Percentiles rank a stretch among this genome's conserved stretches.
phyloP scores from a whole-genome alignment of 108 stramenopile genomes.

The Chaetoceros tenuissimus region DNA sequence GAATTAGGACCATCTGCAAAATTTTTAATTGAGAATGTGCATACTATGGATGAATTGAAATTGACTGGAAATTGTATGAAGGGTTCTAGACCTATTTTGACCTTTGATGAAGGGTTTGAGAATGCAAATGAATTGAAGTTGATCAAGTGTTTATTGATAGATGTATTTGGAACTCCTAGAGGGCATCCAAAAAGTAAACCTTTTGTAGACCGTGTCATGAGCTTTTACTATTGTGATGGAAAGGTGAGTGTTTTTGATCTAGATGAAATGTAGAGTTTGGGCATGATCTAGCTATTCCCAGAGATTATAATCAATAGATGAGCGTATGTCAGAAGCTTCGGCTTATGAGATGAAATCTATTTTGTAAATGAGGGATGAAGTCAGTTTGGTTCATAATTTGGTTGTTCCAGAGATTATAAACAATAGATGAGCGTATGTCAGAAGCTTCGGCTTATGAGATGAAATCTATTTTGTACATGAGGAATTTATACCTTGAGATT shows the following conservation, averaged over 20 bases:
- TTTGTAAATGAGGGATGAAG: conserved; percentile 89
- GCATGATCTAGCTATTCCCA: too few relatives aligned
- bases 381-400: too few relatives aligned
- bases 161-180: conserved; percentile 92
- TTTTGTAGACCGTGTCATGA: conserved; percentile 96
- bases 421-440: conserved; percentile 90
- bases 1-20: conserved; percentile 81
- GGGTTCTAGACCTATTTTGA: conserved; percentile 91
- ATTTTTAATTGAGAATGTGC: conserved; percentile 95
- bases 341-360: conserved; percentile 52
- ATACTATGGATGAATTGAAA: conserved; percentile 99
- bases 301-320: conserved; percentile 70
- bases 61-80: conserved; percentile 96
- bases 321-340: conserved; percentile 87
- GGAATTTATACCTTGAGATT: conserved; percentile 24
- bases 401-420: conserved; percentile 59
- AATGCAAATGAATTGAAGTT: conserved; percentile 55
- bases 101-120: conserved; percentile 88
- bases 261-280: neutral
- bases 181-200: conserved; percentile 99
- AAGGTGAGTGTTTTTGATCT: conserved; percentile 43
- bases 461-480: conserved; percentile 69
- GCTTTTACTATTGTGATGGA: conserved; percentile 90
- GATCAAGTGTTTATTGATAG: conserved; percentile 89
- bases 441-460: conserved; percentile 69